phyloP scores from a whole-genome alignment of 306 rosid species.

The Prunus armeniaca region DNA sequence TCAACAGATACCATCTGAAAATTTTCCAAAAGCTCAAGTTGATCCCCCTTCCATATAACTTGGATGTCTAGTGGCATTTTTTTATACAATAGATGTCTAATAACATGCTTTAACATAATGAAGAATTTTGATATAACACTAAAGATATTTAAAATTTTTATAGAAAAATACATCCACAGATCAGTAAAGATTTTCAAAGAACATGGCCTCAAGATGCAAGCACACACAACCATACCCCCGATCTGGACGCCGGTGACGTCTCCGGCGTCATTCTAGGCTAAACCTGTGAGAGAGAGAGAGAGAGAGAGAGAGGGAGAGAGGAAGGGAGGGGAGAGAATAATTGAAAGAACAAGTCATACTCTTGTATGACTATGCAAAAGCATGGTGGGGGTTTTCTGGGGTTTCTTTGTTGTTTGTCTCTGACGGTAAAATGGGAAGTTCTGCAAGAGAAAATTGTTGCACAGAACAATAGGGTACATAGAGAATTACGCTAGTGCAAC shows the following conservation, averaged over 20 bases:
- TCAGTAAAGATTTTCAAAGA: background rate
- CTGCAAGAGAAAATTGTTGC: background rate
- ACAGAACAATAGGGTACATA: background rate
- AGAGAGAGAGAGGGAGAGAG: background rate
- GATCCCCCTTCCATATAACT: conserved; percentile 1
- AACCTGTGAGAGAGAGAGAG: background rate
- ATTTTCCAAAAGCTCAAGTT: conserved; percentile 6
- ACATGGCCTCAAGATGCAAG: background rate
- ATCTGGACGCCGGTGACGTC: background rate
- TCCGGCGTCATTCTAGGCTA: background rate
- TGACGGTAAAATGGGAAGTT: background rate
- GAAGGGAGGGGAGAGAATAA: background rate
- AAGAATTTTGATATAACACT: background rate
- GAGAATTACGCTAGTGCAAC: background rate
- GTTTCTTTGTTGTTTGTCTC: background rate
- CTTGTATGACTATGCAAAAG: background rate
- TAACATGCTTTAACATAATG: background rate
- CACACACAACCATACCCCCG: background rate
- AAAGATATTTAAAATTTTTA: background rate
- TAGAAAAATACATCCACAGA: background rate
- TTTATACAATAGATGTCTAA: background rate
- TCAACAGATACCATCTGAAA: conserved; percentile 94
- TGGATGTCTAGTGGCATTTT: background rate
- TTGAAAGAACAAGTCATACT: background rate
- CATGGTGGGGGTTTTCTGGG: background rate